These are phyloP conservation scores for Solanum appendiculatum DNA, from an alignment of 257 asterid genomes.

Conservation along the genomic window DNA sequence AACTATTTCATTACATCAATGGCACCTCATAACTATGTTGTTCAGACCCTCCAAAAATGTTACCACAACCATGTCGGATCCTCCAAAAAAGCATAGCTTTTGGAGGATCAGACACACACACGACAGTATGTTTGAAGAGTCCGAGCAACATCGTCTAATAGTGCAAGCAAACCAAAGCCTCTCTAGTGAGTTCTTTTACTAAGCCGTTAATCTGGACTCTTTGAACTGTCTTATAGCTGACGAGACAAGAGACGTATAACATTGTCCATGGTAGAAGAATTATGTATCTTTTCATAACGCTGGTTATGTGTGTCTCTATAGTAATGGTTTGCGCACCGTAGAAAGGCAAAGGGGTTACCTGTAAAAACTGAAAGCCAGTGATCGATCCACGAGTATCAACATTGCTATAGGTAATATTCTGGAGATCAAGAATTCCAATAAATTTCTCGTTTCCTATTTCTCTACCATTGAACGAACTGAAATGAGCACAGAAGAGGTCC, in stretches of 20 bases:
- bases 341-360: slow-evolving; percentile 27
- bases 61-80: neutral
- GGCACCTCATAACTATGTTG: neutral
- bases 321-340: neutral
- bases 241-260: neutral
- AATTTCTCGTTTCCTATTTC: slow-evolving; percentile 65
- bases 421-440: slow-evolving; percentile 50
- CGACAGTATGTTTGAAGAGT: neutral
- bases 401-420: slow-evolving; percentile 45
- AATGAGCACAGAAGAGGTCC: slow-evolving; percentile 3
- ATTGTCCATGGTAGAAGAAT: neutral
- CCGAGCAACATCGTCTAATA: neutral
- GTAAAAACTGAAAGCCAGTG: slow-evolving; percentile 72
- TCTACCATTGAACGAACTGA: slow-evolving; percentile 47
- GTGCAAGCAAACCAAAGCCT: neutral
- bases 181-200: neutral
- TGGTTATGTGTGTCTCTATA: neutral
- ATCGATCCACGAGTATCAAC: slow-evolving; percentile 61
- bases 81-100: neutral
- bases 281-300: neutral
- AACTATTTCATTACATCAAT: neutral
- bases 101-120: neutral
- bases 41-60: neutral
- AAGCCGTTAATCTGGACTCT: neutral
- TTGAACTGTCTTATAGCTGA: neutral